phyloP scores from a whole-genome alignment of 176 grass and related monocot species.

The Guadua angustifolia region DNA sequence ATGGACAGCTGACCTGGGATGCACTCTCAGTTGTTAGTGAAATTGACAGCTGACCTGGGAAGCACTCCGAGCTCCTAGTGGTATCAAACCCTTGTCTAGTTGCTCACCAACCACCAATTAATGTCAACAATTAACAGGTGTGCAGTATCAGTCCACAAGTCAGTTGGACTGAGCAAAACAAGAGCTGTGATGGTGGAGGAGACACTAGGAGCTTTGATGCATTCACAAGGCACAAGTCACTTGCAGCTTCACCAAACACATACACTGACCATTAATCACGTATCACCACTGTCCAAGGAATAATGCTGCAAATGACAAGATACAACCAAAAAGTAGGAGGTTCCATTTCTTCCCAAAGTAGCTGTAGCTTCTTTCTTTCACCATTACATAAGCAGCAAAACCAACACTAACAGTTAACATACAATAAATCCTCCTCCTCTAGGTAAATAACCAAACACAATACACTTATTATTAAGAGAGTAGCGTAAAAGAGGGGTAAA shows the following conservation, averaged over 20 bases:
- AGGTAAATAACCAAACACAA: constrained; percentile 39
- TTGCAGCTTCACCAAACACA: constrained; percentile 10
- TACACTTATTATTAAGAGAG: constrained; percentile 46
- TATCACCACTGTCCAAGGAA: neutral
- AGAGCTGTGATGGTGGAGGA: neutral
- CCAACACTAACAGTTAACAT: constrained; percentile 15
- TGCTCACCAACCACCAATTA: constrained; percentile 34
- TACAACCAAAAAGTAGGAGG: constrained; percentile 22
- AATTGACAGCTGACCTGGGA: constrained; percentile 23
- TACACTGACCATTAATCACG: neutral
- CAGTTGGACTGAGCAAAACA: neutral
- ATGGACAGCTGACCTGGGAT: neutral
- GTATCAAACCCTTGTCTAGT: neutral
- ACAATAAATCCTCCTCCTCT: constrained; percentile 40
- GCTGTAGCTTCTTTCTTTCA: constrained; percentile 12
- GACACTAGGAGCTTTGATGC: neutral
- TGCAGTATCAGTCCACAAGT: neutral
- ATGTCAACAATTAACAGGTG: neutral
- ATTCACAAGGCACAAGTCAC: neutral
- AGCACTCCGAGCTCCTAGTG: constrained; percentile 8
- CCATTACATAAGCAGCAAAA: constrained; percentile 45
- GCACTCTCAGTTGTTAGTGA: neutral
- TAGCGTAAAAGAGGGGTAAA: constrained; percentile 32
- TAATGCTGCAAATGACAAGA: neutral
- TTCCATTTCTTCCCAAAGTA: constrained; percentile 42